Evolutionary conservation across 1,284 basidiomycete genomes (phyloP).

Genomic region (Filobasidium uniguttulatum): DNA sequence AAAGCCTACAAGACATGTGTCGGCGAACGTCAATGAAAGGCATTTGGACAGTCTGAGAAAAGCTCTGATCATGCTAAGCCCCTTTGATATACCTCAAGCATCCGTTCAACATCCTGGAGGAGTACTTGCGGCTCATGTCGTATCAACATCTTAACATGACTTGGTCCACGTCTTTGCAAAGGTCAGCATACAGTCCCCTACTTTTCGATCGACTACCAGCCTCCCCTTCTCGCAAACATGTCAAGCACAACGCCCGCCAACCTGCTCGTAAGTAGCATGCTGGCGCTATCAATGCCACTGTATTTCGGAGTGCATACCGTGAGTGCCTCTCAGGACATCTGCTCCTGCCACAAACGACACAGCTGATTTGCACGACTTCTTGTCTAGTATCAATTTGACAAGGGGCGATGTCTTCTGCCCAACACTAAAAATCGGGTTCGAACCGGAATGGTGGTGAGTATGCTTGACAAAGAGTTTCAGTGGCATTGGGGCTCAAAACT

Average conservation of each 20-base stretch:
- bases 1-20: too few species aligned
- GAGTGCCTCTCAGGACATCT: neutral
- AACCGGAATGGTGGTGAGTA: slow-evolving; percentile 1
- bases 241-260: neutral
- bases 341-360: neutral
- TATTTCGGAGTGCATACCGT: neutral
- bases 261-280: slow-evolving; percentile 1
- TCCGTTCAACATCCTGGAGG: neutral
- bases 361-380: neutral
- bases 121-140: too few species aligned
- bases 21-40: too few species aligned
- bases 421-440: neutral
- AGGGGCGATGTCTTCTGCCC: neutral
- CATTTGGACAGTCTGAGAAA: too few species aligned
- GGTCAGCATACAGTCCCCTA: neutral
- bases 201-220: neutral
- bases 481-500: neutral
- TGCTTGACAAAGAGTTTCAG: neutral
- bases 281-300: neutral
- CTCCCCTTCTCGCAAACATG: slow-evolving; percentile 1
- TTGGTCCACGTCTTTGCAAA: too few species aligned
- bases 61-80: too few species aligned
- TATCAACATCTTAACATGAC: too few species aligned
- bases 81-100: too few species aligned
- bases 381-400: neutral